These are phyloP conservation scores for Leccinum olivaceopallidum DNA, from an alignment of 768 basidiomycete genomes.

Conservation along the genomic window DNA sequence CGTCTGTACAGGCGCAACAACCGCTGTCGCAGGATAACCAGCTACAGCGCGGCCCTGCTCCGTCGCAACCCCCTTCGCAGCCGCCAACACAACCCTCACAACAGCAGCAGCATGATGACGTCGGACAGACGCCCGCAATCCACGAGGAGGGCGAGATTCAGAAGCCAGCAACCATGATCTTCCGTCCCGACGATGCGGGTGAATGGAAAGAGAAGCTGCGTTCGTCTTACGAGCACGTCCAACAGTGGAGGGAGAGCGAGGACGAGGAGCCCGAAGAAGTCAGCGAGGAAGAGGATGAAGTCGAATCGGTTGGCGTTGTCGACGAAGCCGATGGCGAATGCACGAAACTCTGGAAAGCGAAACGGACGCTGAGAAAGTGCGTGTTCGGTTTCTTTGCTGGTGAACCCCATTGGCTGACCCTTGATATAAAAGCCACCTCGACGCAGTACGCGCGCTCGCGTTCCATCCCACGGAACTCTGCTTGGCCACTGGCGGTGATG, in stretches of 20 bases:
- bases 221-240: conserved; percentile 54
- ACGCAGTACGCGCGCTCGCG: conserved; percentile 86
- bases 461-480: conserved; percentile 87
- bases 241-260: conserved; percentile 47
- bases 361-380: conserved; percentile 86
- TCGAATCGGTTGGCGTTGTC: conserved; percentile 51
- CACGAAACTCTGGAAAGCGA: conserved; percentile 80
- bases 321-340: conserved; percentile 69
- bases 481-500: conserved; percentile 93
- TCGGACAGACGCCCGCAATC: conserved; percentile 11
- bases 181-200: conserved; percentile 80
- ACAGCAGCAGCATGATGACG: conserved; percentile 22
- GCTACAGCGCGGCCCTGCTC: conserved; percentile 18
- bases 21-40: conserved; percentile 35
- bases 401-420: conserved; percentile 6
- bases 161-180: conserved; percentile 66
- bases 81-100: conserved; percentile 18
- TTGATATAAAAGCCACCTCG: conserved; percentile 69
- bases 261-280: conserved; percentile 60
- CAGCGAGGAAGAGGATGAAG: conserved; percentile 72
- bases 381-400: conserved; percentile 35
- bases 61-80: conserved; percentile 37
- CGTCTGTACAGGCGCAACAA: conserved; percentile 26
- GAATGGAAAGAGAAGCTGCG: conserved; percentile 79
- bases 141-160: conserved; percentile 21